Base-by-base conservation (phyloP, 2,329 filamentous ascomycete species). In the Fusarium albidum region DNA sequence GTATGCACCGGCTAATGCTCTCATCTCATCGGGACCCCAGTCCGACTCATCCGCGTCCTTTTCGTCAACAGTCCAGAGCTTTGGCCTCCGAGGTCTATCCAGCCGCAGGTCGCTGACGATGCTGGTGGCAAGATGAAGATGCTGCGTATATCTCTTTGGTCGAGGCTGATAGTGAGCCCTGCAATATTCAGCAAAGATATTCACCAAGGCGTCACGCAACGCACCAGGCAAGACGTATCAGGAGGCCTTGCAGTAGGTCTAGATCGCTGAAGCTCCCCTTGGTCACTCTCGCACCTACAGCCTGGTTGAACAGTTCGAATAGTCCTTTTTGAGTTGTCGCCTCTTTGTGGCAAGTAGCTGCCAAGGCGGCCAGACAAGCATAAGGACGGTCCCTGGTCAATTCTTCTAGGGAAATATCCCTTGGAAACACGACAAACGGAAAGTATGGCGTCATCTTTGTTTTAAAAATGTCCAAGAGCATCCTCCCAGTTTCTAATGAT, bases 91-190 rank as follows among this genome's bases (percentile, higher is more conserved):
- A 1, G 69, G 67, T 5, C 53, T 60, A 6, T 72, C 69, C 0
- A 72, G 51, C 0, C 70, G 55, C 31, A 72, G 6, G 27, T 72
- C 70, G n/a, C 61, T 63, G 2, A 72, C 50, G 2, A 72, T 72
- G 12, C 70, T 72, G 1, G 60, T 65, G 0, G 64, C 64, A 1
- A 72, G 57, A 25, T 68, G 65, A 0, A 72, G 29, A 31, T 70
- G 62, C 9, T 72, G 70, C 1, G 61, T 68, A 9, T 68, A 66
- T 40, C 65, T 59, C 9, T 64, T 63, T 0, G 67, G 63, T 4
- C 66, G 59, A 1, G 69, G 61, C 21, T 69, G 68, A 15, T 66
- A 72, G 14, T 72, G 70, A 10, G 68, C 70, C 70, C 70, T 72
- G 18, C 3, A 13, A 7, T 1, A 5, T 39, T 63, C 7, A 64